A percentile compares a stretch with the other conserved stretches of the same genome.
Evolutionary conservation across 106 monocot genomes (phyloP).

Genomic region (Acanthochlamys bracteata): DNA sequence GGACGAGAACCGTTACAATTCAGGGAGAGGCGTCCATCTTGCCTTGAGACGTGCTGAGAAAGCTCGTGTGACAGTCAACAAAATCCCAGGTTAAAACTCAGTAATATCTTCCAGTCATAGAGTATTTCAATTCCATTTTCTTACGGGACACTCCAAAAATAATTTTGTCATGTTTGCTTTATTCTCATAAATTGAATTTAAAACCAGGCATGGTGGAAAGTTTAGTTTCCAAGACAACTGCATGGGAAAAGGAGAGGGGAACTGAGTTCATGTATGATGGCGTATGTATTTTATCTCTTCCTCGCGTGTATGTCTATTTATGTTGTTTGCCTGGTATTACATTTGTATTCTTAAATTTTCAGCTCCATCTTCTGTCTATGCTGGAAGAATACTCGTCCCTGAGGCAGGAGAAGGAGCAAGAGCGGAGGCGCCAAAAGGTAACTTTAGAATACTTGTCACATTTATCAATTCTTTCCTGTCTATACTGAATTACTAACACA

Average conservation of each 20-base stretch:
- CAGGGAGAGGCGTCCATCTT: constrained; percentile 70
- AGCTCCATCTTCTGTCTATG: constrained; percentile 63
- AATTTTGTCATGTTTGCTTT: neutral
- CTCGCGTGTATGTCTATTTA: neutral
- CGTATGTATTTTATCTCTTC: constrained; percentile 24
- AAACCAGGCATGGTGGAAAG: constrained; percentile 53
- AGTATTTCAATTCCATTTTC: neutral
- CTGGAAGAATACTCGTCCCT: constrained; percentile 54
- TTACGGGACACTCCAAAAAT: neutral
- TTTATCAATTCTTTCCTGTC: no score
- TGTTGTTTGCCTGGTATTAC: neutral
- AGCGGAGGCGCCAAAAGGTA: constrained; percentile 61
- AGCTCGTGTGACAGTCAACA: constrained; percentile 65
- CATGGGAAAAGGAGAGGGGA: constrained; percentile 80
- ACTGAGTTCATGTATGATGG: constrained; percentile 66
- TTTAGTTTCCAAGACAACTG: constrained; percentile 37
- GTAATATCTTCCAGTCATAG: neutral
- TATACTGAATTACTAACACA: no score
- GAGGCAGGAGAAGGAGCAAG: constrained; percentile 76
- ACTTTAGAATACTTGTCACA: no score
- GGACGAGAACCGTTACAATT: constrained; percentile 59
- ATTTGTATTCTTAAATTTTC: constrained; percentile 2
- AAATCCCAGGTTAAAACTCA: constrained; percentile 54
- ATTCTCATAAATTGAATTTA: neutral
- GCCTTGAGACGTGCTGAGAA: constrained; percentile 61